Evolutionary conservation across 768 basidiomycete genomes (phyloP).

Genomic region (Amanita rubescens): DNA sequence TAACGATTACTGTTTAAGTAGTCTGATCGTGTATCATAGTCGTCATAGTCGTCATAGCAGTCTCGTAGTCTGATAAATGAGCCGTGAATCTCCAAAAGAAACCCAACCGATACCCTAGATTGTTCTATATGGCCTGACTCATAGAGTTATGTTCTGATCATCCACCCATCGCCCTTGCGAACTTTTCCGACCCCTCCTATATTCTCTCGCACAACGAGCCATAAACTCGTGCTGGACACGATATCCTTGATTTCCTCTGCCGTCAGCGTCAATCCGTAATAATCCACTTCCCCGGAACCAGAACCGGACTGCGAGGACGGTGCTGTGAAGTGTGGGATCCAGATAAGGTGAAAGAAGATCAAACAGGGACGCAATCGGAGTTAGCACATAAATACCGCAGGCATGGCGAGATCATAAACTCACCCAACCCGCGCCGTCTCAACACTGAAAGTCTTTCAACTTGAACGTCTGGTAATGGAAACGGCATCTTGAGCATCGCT

Average conservation of each 20-base stretch:
- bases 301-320: conserved; percentile 6
- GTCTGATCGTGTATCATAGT: too few species aligned
- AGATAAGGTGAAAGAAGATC: conserved; percentile 5
- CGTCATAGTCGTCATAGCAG: too few species aligned
- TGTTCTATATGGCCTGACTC: not conserved
- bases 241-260: conserved; percentile 95
- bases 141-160: conserved; percentile 46
- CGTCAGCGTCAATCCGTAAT: conserved; percentile 52
- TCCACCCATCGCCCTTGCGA: conserved; percentile 75
- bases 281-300: conserved; percentile 13
- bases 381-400: conserved; percentile 9
- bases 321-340: not conserved
- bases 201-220: conserved; percentile 89
- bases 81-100: not conserved
- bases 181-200: conserved; percentile 86
- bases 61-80: not conserved
- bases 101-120: not conserved
- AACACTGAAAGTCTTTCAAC: conserved; percentile 52
- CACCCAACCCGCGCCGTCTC: conserved; percentile 35
- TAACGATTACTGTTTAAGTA: too few species aligned
- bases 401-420: conserved; percentile 14
- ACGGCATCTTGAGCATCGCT: conserved; percentile 85
- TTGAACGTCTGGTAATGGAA: conserved; percentile 77
- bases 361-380: not conserved
- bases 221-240: conserved; percentile 80